phyloP scores from a whole-genome alignment of 352 stramenopile genomes.

The Phytophthora cactorum region DNA sequence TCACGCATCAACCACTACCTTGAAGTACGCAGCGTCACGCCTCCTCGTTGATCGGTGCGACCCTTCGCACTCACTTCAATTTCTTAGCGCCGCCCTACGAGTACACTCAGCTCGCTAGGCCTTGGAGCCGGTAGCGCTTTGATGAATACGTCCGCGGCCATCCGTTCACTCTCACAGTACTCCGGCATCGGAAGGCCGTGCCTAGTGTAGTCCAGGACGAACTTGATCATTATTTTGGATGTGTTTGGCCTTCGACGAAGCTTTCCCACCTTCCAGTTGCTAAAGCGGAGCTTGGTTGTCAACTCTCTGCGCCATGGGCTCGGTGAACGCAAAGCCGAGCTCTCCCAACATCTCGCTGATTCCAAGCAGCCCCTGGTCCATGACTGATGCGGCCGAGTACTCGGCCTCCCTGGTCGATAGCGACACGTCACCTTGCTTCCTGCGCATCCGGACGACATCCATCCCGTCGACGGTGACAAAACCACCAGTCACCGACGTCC shows the following conservation, averaged over 20 bases:
- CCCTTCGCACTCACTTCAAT: background rate
- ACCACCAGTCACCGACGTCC: conserved; percentile 29
- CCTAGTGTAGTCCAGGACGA: conserved; percentile 3
- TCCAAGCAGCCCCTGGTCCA: conserved; percentile 12
- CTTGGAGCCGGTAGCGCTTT: conserved; percentile 10
- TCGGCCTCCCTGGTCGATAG: conserved; percentile 33
- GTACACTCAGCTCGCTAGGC: background rate
- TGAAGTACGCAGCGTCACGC: background rate
- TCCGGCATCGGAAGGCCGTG: background rate
- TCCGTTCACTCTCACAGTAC: conserved; percentile 9
- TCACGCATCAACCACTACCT: background rate
- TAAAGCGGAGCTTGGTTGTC: conserved; percentile 8
- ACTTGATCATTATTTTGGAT: conserved; percentile 25
- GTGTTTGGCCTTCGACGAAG: conserved; percentile 17
- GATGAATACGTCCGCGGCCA: conserved; percentile 21
- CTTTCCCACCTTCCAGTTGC: conserved; percentile 6
- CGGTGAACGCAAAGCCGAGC: background rate
- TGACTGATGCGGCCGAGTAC: conserved; percentile 17
- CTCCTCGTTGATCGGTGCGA: background rate
- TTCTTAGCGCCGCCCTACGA: background rate
- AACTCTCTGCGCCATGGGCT: background rate
- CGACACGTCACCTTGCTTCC: conserved; percentile 15
- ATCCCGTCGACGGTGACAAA: conserved; percentile 24
- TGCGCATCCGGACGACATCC: conserved; percentile 3
- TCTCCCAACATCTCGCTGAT: conserved; percentile 13